Evolutionary conservation across 345 rosid genomes (phyloP), one percentile per base, ranked within the genome.

Genomic region (Streptanthus diversifolius): DNA sequence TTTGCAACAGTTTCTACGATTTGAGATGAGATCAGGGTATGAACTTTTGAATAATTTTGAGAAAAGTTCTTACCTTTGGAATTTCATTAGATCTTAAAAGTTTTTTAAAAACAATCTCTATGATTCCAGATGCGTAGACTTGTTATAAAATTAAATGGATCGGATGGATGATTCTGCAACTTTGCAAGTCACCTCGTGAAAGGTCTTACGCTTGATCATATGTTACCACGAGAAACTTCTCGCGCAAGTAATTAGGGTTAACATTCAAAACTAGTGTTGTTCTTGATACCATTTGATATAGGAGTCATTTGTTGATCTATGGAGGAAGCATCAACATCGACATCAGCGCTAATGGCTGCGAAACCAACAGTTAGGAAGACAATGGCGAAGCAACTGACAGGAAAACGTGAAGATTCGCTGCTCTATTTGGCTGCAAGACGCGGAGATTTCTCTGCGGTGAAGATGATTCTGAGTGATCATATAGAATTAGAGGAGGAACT

Each of bases 381-480:
- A 82, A 91, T 88, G 88, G 80, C 85, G 35, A 91, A 88, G 62
- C 92, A 88, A 70, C 60, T 91, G 56, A 88, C 91, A 0, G 91
- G 95, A 17, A 87, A 88, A 68, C 82, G 85, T 52, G 87, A 86
- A 19, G 95, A 91, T 70, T 80, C 88, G 1, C 54, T 69, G 19
- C 76, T 91, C 37, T 95, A 88, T 72, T 80, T 83, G 0, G 89
- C 95, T 2, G 86, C 84, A 4, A 86, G 92, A 73, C 81, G 84
- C 2, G 92, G 95, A 30, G 82, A 88, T 71, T 64, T 83, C 22
- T 70, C 21, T 5, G 78, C 72, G 22, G 77, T 82, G 37, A 74
- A 48, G 62, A 84, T 86, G 30, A 84, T 84, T 47, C 39, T 91
- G 9, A 54, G 76, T 0, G 63, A 69, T 21, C 55, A 25, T 51